These are phyloP conservation scores for Cladosporium halotolerans DNA, from an alignment of 2,329 filamentous ascomycete species.

Conservation along the genomic window DNA sequence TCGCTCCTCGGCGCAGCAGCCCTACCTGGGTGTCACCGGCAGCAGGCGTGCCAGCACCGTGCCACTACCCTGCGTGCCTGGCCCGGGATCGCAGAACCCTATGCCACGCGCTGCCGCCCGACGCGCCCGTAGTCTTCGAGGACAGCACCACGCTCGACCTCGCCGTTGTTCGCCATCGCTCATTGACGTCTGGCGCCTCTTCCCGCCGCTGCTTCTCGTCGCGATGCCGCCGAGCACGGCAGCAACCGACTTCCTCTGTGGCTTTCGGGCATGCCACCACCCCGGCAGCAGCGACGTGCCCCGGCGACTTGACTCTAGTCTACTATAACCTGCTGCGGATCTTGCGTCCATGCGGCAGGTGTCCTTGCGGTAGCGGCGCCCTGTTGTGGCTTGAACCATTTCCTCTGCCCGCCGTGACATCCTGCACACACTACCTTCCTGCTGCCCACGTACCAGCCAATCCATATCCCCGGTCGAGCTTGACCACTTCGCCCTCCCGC, in stretches of 20 bases:
- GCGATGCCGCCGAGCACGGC: background rate
- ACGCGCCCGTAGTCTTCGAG: too few species aligned
- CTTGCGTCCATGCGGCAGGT: constrained; percentile 8
- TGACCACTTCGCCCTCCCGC: background rate
- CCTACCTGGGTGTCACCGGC: too few species aligned
- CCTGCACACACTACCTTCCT: constrained; percentile 1
- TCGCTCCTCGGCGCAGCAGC: too few species aligned
- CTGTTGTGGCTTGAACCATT: constrained; percentile 8
- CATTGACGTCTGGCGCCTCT: background rate
- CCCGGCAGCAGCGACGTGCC: constrained; percentile 2
- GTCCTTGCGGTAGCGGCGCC: constrained; percentile 1
- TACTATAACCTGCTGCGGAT: constrained; percentile 7
- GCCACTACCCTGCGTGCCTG: background rate
- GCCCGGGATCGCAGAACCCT: too few species aligned
- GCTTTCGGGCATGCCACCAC: constrained; percentile 3
- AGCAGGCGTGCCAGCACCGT: background rate
- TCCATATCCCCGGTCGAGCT: constrained; percentile 8
- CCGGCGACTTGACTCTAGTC: background rate
- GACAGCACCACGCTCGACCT: background rate
- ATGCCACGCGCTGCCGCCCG: too few species aligned
- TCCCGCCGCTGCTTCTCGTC: background rate
- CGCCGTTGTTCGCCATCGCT: background rate
- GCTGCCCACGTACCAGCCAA: constrained; percentile 6
- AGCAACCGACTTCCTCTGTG: background rate
- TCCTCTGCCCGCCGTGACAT: background rate